Base-by-base conservation (phyloP, 192 early-diverging fungal genomes). In the Coemansia umbellata region DNA sequence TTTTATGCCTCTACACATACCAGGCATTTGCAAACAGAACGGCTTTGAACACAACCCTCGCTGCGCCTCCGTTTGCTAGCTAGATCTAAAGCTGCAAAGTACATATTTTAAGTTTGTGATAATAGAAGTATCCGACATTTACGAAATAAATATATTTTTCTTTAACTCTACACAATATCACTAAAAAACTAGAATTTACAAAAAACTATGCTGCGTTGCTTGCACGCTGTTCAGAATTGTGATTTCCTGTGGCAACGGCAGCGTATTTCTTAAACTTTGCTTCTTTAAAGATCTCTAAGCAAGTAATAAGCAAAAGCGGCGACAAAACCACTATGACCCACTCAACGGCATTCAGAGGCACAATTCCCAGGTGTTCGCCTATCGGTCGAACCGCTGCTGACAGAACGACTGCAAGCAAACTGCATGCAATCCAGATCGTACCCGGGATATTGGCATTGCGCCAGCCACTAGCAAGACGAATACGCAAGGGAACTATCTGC, bases 1-100 rank as follows among this genome's bases (percentile, higher is more conserved):
- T 95, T 4, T 82, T 85, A 17, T 85, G 91, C 50, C 60, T 86
- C 7, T 95, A 95, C 58, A 77, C 74, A 1, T 60, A 62, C 26
- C 30, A 41, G 22, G 66, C 74, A 5, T 77, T 77, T 50, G 56
- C 27, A 10, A 28, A 53, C 14, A 61, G 50, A 50, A n/a, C 24
- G 5, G 11, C n/a, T n/a, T n/a, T n/a, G n/a, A n/a, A n/a, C n/a
- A n/a, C n/a, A n/a, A n/a, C n/a, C n/a, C n/a, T 35, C 33, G 14
- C 31, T 19, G 23, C 17, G 31, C 17, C 23, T 45, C 14, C 21
- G 45, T n/a, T n/a, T n/a, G n/a, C n/a, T n/a, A n/a, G n/a, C n/a
- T n/a, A n/a, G n/a, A n/a, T 26, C 35, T 21, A 26, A 37, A 5
- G 11, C 37, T 30, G 52, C 37, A 3, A 41, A 28, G 17, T 11